Base-by-base conservation (phyloP, 345 rosid species). In the Salix exigua region DNA sequence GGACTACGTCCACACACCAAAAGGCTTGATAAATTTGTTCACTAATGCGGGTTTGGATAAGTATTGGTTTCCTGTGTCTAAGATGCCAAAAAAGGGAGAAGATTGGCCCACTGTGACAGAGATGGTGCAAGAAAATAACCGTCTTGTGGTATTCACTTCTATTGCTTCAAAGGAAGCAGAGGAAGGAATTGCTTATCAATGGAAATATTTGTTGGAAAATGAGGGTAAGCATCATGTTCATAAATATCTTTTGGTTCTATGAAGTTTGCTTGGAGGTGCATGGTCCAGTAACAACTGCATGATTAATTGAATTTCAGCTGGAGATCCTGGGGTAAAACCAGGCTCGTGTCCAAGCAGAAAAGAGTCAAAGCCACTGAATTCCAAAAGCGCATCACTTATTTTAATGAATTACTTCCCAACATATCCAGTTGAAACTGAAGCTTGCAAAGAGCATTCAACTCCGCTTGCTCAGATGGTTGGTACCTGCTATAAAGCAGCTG, bases 101-200 rank as follows among this genome's bases (percentile, higher is more conserved):
- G 99, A 96, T 80, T 96, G 99, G 99, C 98, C 96, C 51, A 88
- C 94, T 77, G 94, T 96, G 75, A 85, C 86, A n/a, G 89, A 91
- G 72, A 92, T 96, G 98, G 96, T 91, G 76, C 94, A 91, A 81
- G 82, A 86, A 71, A 93, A 92, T 86, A 84, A 85, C 61, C 82
- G 99, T 61, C 96, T 96, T 77, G 81, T 96, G 58, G 98, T 91
- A 81, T 96, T 96, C 88, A 91, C 99, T 75, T 96, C 98, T 70
- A 85, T 88, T 81, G 93, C 97, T 48, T 88, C 97, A 0, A 96
- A 96, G 83, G 98, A 96, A 90, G 90, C 92, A 30, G 98, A 92
- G 74, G 97, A 96, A 92, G 99, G 99, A 11, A 83, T 96, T 81
- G 98, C 99, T 6, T 96, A 93, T 83, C 97, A 93, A 63, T 96